Evolutionary conservation across 75 land plant species (phyloP).

Genomic region (Cryptomeria japonica): DNA sequence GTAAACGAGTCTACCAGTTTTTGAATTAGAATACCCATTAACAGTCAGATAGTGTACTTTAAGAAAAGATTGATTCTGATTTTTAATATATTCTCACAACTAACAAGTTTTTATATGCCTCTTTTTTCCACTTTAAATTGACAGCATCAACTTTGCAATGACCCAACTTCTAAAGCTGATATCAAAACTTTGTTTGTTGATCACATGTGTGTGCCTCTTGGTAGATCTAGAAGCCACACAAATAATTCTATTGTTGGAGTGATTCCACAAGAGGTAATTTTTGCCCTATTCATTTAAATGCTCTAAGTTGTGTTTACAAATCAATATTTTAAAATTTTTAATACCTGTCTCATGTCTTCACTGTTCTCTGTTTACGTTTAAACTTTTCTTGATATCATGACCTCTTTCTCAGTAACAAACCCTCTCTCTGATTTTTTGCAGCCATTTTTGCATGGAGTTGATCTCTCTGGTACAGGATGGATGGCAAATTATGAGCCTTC

Average conservation of each 20-base stretch:
- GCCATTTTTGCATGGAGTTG: conserved; percentile 61
- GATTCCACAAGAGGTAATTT: neutral
- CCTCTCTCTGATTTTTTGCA: conserved; percentile 32
- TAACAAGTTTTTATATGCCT: neutral
- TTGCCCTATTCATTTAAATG: neutral
- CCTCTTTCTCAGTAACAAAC: too few species aligned
- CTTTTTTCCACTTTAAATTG: conserved; percentile 58
- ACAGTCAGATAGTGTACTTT: neutral
- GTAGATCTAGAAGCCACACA: conserved; percentile 46
- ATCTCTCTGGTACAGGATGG: conserved; percentile 71
- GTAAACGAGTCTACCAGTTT: too few species aligned
- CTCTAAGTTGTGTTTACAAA: neutral
- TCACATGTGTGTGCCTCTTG: conserved; percentile 33
- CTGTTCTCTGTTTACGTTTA: too few species aligned
- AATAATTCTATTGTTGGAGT: neutral
- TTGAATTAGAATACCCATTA: too few species aligned
- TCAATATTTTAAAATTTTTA: too few species aligned
- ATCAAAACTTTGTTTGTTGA: too few species aligned
- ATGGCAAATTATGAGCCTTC: conserved; percentile 54
- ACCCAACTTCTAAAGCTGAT: conserved; percentile 76
- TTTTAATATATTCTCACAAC: neutral
- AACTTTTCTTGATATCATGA: too few species aligned
- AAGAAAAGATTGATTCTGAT: neutral
- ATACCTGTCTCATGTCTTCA: too few species aligned
- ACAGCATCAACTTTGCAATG: conserved; percentile 83